A percentile compares a stretch with the other conserved stretches of the same genome.
Evolutionary conservation across 345 rosid species (phyloP).

Genomic region (Salix viminalis): DNA sequence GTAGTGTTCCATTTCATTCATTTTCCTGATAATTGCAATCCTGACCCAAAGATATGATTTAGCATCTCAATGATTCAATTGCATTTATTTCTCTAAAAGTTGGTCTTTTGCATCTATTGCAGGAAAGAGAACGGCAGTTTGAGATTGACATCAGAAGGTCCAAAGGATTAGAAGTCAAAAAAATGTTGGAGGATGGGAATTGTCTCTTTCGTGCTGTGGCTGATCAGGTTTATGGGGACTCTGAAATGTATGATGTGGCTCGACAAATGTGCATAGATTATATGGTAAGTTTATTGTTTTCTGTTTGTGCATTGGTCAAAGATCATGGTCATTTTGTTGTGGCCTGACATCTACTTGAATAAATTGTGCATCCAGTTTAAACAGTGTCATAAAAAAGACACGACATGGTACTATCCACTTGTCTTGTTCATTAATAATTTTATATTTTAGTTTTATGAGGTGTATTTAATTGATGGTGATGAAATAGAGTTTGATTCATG

Average conservation of each 20-base stretch:
- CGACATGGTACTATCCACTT: not conserved
- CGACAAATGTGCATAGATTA: slow-evolving; percentile 97
- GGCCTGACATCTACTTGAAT: not conserved
- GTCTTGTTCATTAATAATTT: not conserved
- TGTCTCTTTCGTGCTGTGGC: slow-evolving; percentile 97
- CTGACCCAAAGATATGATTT: not conserved
- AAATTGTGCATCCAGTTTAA: not conserved
- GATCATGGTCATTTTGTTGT: not conserved
- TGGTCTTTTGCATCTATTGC: slow-evolving; percentile 17
- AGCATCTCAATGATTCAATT: not conserved
- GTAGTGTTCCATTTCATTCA: not conserved
- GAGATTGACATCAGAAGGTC: slow-evolving; percentile 74
- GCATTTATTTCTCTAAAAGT: not conserved
- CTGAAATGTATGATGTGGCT: slow-evolving; percentile 63
- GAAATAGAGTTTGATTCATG: not conserved
- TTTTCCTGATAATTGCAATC: not conserved
- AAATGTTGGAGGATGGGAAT: slow-evolving; percentile 97
- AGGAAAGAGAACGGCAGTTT: slow-evolving; percentile 94
- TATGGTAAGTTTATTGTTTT: slow-evolving; percentile 53
- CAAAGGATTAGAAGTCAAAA: slow-evolving; percentile 78
- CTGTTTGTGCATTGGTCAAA: not conserved
- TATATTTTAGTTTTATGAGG: not conserved
- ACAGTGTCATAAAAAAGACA: not conserved
- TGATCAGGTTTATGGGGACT: slow-evolving; percentile 98
- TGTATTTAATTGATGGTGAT: not conserved